These are phyloP conservation scores for Saksenaea oblongispora DNA, from an alignment of 371 early-diverging fungal genomes.

Conservation along the genomic window DNA sequence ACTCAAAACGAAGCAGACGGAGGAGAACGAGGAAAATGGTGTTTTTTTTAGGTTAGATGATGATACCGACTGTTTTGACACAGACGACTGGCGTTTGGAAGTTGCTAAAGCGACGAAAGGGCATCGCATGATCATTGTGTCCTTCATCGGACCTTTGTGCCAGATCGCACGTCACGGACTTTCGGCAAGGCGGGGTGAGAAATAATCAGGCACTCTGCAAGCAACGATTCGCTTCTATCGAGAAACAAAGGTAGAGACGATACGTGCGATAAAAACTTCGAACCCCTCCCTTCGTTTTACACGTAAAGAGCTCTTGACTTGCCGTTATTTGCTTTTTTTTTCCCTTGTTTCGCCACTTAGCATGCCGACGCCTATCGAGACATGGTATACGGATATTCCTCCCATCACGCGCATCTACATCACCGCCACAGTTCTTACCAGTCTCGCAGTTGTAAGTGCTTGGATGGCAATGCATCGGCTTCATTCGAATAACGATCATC, in stretches of 20 bases:
- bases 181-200: too few relatives aligned
- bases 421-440: slow-evolving; percentile 74
- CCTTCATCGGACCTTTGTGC: too few relatives aligned
- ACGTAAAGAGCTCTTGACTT: neutral
- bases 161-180: too few relatives aligned
- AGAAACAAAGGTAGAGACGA: neutral
- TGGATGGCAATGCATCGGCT: neutral
- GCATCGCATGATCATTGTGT: too few relatives aligned
- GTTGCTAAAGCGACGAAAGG: too few relatives aligned
- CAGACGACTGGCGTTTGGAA: too few relatives aligned
- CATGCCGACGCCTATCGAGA: slow-evolving; percentile 74
- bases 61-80: too few relatives aligned
- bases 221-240: too few relatives aligned
- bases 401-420: slow-evolving; percentile 83
- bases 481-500: neutral
- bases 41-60: too few relatives aligned
- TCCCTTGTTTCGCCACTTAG: neutral
- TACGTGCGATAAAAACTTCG: neutral
- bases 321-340: neutral
- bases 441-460: slow-evolving; percentile 74
- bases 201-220: too few relatives aligned
- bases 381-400: slow-evolving; percentile 93
- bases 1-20: too few relatives aligned
- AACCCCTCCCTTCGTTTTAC: neutral
- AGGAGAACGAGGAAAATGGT: too few relatives aligned